phyloP scores from a whole-genome alignment of 1,139 yeast species.

The Zhuliangozyma blackwelliae region DNA sequence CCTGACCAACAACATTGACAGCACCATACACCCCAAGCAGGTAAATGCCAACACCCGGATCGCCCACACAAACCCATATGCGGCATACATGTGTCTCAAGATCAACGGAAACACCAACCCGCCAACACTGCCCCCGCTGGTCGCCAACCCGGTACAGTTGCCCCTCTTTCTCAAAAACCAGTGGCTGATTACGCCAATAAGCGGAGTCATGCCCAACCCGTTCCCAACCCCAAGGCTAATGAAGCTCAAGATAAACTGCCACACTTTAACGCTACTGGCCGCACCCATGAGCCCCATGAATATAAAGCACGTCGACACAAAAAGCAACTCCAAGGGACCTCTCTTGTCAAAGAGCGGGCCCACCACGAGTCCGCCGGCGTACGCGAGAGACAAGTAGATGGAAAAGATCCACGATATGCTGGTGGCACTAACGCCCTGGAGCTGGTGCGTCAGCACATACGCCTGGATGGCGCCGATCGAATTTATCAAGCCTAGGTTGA shows the following conservation, averaged over 20 bases:
- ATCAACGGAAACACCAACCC: slow-evolving; percentile 60
- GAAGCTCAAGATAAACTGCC: slow-evolving; percentile 54
- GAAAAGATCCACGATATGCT: slow-evolving; percentile 66
- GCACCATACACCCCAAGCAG: slow-evolving; percentile 35
- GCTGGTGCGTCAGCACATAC: slow-evolving; percentile 51
- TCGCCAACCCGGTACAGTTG: slow-evolving; percentile 52
- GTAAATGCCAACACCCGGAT: slow-evolving; percentile 52
- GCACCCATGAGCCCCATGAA: slow-evolving; percentile 48
- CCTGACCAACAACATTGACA: slow-evolving; percentile 39
- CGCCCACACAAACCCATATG: slow-evolving; percentile 61
- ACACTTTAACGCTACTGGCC: slow-evolving; percentile 44
- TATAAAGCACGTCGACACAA: slow-evolving; percentile 39
- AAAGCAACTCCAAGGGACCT: slow-evolving; percentile 43
- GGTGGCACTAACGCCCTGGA: slow-evolving; percentile 38
- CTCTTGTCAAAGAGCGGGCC: slow-evolving; percentile 44
- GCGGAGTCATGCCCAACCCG: slow-evolving; percentile 54
- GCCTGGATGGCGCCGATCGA: slow-evolving; percentile 66
- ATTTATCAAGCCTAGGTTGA: slow-evolving; percentile 58
- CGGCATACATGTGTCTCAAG: slow-evolving; percentile 47
- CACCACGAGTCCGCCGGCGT: slow-evolving; percentile 51
- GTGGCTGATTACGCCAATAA: slow-evolving; percentile 55
- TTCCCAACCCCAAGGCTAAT: slow-evolving; percentile 52
- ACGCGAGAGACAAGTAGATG: slow-evolving; percentile 53
- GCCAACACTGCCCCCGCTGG: slow-evolving; percentile 63
- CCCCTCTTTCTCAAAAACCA: slow-evolving; percentile 55